A percentile compares a stretch with the other conserved stretches of the same genome.
phyloP scores from a whole-genome alignment of 495 filamentous ascomycete genomes.

The Annulohypoxylon maeteangense region DNA sequence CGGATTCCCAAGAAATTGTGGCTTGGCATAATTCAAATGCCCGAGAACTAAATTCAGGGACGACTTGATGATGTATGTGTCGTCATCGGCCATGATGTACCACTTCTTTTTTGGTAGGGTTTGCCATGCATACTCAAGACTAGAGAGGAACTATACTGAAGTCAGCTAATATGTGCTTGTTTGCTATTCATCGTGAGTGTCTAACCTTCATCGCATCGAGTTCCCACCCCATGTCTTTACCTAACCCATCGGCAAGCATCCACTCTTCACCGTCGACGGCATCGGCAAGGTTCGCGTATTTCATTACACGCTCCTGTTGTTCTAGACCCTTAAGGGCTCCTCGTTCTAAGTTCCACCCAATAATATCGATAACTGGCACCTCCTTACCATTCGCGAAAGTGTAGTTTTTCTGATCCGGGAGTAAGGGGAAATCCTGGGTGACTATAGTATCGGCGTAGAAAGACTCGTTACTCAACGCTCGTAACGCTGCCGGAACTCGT shows the following conservation, averaged over 20 bases:
- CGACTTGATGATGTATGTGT: constrained; percentile 58
- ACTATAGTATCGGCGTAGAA: constrained; percentile 51
- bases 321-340: constrained; percentile 43
- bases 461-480: constrained; percentile 47
- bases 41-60: constrained; percentile 52
- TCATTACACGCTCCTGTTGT: constrained; percentile 44
- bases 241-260: constrained; percentile 48
- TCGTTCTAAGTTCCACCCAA: constrained; percentile 47
- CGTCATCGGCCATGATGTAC: constrained; percentile 61
- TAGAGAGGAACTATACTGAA: constrained; percentile 52
- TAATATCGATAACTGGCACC: constrained; percentile 50
- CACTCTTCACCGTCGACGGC: constrained; percentile 51
- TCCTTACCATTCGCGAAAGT: constrained; percentile 40
- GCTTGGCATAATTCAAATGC: constrained; percentile 52
- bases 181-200: neutral
- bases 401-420: constrained; percentile 40
- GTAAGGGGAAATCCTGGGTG: constrained; percentile 53
- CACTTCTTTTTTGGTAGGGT: constrained; percentile 58
- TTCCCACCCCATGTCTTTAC: constrained; percentile 57
- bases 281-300: constrained; percentile 50
- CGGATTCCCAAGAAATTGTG: constrained; percentile 61
- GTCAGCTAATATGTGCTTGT: constrained; percentile 9
- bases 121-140: constrained; percentile 56
- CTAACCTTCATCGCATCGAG: constrained; percentile 61
- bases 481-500: constrained; percentile 51